A percentile compares a stretch with the other conserved stretches of the same genome.
Conservation (phyloP, 805 yeast genomes). For the Debaryomyces tyrocola region DNA sequence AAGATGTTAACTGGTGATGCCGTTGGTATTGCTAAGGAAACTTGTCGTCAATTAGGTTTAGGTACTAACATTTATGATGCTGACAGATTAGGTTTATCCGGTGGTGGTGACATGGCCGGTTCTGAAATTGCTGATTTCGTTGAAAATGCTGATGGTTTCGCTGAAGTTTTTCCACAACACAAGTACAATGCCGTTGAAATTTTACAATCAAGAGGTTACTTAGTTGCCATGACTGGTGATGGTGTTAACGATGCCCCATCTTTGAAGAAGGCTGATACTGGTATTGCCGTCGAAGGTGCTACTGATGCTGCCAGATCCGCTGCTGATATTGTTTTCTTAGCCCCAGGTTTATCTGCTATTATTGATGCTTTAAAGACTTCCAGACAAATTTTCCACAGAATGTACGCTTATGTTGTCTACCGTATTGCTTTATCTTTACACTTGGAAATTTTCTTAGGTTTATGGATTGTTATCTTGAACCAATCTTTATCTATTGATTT, state of each 20-base stretch:
- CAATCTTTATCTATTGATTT: conserved; percentile 83
- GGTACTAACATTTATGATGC: conserved; percentile 97
- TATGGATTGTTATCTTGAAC: conserved; percentile 95
- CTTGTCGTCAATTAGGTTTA: conserved; percentile 95
- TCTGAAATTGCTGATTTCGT: conserved; percentile 96
- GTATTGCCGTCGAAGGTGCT: conserved; percentile 99
- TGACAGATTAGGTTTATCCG: conserved; percentile 93
- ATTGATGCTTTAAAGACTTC: conserved; percentile 92
- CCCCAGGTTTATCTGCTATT: conserved; percentile 93
- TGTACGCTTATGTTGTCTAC: conserved; percentile 97
- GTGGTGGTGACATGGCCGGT: conserved; percentile 94
- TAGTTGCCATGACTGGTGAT: conserved; percentile 99
- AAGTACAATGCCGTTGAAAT: conserved; percentile 94
- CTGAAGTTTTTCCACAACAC: conserved; percentile 98
- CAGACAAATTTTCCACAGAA: conserved; percentile 97
- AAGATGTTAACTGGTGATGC: conserved; percentile 99
- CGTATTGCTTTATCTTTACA: conserved; percentile 95
- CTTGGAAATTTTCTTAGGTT: conserved; percentile 91
- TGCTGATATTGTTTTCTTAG: conserved; percentile 91
- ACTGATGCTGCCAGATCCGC: conserved; percentile 97
- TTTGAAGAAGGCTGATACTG: conserved; percentile 85
- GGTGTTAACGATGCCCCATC: conserved; percentile 99
- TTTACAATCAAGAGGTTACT: conserved; percentile 92
- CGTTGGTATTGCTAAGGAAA: conserved; percentile 97
- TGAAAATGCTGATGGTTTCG: conserved; percentile 97